These are phyloP conservation scores for Scolecobasidium constrictum DNA, from an alignment of 2,329 filamentous ascomycete species.

Conservation along the genomic window DNA sequence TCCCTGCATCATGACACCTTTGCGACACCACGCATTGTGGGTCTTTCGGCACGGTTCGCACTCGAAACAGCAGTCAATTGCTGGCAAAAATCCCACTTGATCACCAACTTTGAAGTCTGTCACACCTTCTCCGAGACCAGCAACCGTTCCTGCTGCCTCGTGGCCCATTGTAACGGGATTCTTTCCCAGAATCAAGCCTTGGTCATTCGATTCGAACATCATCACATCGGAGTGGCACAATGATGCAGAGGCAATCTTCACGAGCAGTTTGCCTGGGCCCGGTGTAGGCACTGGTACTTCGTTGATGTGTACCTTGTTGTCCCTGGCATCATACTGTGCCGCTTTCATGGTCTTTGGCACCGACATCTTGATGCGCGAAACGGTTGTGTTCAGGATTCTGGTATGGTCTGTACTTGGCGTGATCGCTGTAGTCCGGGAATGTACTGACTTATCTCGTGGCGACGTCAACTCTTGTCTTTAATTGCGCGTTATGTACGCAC, in stretches of 20 bases:
- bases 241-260: slow-evolving; percentile 28
- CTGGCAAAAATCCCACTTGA: slow-evolving; percentile 22
- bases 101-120: slow-evolving; percentile 21
- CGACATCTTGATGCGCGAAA: neutral
- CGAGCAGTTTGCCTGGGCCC: slow-evolving; percentile 28
- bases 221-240: slow-evolving; percentile 30
- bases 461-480: too few relatives aligned
- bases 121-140: slow-evolving; percentile 14
- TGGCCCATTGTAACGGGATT: slow-evolving; percentile 23
- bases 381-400: too few relatives aligned
- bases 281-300: slow-evolving; percentile 33
- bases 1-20: slow-evolving; percentile 8
- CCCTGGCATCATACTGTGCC: slow-evolving; percentile 18
- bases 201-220: slow-evolving; percentile 24
- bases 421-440: too few relatives aligned
- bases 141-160: slow-evolving; percentile 21
- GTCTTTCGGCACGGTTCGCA: slow-evolving; percentile 18
- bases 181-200: slow-evolving; percentile 18
- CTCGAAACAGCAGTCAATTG: slow-evolving; percentile 22
- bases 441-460: too few relatives aligned
- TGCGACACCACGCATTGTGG: slow-evolving; percentile 10
- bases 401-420: too few relatives aligned
- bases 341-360: neutral
- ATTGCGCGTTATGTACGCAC: too few relatives aligned
- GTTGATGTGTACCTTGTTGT: slow-evolving; percentile 30